Evolutionary conservation across 305 asterid genomes (phyloP), one percentile per base, ranked within the genome.

Genomic region (Plantago rigida): DNA sequence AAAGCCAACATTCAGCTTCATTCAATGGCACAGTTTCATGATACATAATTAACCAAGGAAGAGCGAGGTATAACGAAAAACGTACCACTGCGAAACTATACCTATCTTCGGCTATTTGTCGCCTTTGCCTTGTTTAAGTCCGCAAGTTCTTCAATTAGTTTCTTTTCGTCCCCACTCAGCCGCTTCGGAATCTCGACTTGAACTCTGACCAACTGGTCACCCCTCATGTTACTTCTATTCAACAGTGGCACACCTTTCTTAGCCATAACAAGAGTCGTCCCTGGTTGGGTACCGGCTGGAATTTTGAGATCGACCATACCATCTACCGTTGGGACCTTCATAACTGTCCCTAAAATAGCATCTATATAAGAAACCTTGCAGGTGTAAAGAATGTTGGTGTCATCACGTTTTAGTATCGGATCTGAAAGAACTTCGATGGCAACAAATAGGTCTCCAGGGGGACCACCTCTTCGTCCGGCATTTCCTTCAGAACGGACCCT

Each of bases 131-230:
- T 87, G 81, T 77, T 87, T 49, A 93, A 69, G 62, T 71, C 66
- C 1, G 96, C 86, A 48, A 93, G 89, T 63, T 89, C 99, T 77
- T 89, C 99, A 46, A 89, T 74, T n/a, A 89, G 87, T 83, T 89
- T 87, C 83, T 65, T 81, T 80, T 93, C 99, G 69, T 93, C 97
- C 11, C 81, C 73, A 7, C 89, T 86, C 12, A 87, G 62, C 46
- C 95, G 82, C 62, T 91, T 87, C 5, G 98, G 98, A 58, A 91
- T 91, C 93, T 91, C 98, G 2, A 91, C 96, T 61, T 87, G 95
- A 62, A 87, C 96, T 66, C 68, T 81, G 42, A 91, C 98, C 83
- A 91, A 65, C 87, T 87, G 98, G 69, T 91, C 98, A 3, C 98
- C 98, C 71, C 98, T 83, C 95, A 68, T 79, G 67, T 71, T 86